Evolutionary conservation across 495 filamentous ascomycete genomes (phyloP), one percentile per base, ranked within the genome.

Genomic region (Daldinia loculata): DNA sequence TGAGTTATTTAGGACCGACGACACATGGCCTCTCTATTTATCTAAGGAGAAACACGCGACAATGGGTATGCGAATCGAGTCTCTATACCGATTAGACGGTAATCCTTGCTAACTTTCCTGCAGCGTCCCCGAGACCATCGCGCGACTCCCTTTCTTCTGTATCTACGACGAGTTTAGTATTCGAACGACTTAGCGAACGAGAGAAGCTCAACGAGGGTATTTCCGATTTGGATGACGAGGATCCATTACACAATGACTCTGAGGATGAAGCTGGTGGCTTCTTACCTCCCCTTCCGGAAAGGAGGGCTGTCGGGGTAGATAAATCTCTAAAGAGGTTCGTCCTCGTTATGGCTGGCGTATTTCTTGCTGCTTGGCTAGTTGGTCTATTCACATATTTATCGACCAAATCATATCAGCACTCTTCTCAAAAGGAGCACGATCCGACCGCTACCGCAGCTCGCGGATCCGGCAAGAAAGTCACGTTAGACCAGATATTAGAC

Each of bases 341-440:
- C 41, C 92, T 92, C 81, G 81, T 92, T 32, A 70, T 94, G 22
- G 87, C 87, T 6, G 80, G 82, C 14, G 74, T 95, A 27, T 89
- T 92, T 75, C 75, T 93, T 22, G 90, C 89, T 7, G 89, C 89
- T 58, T 99, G 95, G 95, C 72, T 92, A 12, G 77, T 94, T 56
- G 93, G 92, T 0, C 84, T 98, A 41, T 83, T 90, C 41, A 80
- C 92, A 48, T 97, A 95, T 79, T 69, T 98, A 57, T 84, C 84
- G 2, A 82, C 85, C 43, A 89, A 90, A 69, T 80, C 86, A 43
- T 92, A 92, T 78, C 84, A 87, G 76, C 87, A 88, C 74, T 74
- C 85, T 6, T 88, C 89, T 22, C 80, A 82, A 24, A 78, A 79
- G 56, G 87, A 88, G 19, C 89, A 94, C 72, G 88, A 95, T 74